Base-by-base conservation (phyloP, 202 grass and related monocot species). In the Brachypodium distachyon region DNA sequence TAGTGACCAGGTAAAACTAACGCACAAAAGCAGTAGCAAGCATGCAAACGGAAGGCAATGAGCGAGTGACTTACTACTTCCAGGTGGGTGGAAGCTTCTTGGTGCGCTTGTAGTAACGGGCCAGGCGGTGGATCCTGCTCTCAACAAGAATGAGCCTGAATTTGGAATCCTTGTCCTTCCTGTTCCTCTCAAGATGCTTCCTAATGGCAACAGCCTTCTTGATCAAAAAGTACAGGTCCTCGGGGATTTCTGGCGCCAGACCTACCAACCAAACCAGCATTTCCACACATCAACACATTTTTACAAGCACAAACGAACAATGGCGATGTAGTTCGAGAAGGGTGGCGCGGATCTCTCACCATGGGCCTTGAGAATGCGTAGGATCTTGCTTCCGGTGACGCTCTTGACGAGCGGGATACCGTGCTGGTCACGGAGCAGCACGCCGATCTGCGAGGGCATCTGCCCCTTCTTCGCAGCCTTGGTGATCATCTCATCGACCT, bases 121-220 rank as follows among this genome's bases (percentile, higher is more conserved):
- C 85, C 4, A 92, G 86, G 57, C 82, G 90, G 66, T 92, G 90
- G 32, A 88, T 92, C 79, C 90, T 85, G 83, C 86, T 88, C 86
- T 92, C 90, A 38, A 92, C 90, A 72, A 89, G 90, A 58, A 92
- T 92, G 29, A 92, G 86, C 75, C 90, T 82, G 84, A 92, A 92
- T 48, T 92, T 92, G 22, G 90, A 92, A 38, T 92, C 90, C 65
- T 92, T 92, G 61, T 92, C 85, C 90, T 92, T 92, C 85, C 90
- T 85, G 86, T 92, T 92, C 83, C 86, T 92, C 90, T 92, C 90
- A 46, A 92, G 76, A 13, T 92, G 90, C 82, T 92, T 92, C 74
- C 90, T 92, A 16, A 92, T 92, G 1, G 89, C 82, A n/a, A 92
- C 89, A 0, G 89, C 89, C 85, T 92, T 92, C 86, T 92, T 92